Conservation (phyloP, 1,284 basidiomycete genomes). For the Anthracocystis panici-leucophaei region DNA sequence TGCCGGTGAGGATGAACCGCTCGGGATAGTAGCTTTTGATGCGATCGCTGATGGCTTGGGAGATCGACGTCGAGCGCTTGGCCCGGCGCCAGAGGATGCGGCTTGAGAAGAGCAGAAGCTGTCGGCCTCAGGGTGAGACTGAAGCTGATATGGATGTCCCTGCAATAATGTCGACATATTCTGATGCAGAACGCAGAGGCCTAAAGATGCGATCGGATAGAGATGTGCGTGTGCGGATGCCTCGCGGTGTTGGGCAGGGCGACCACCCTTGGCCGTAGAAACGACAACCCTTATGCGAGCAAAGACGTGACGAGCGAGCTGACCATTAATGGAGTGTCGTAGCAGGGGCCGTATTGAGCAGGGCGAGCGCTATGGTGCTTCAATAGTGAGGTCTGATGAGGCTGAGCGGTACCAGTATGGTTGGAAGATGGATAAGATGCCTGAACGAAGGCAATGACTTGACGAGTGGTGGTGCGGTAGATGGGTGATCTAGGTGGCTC, state of each 20-base stretch:
- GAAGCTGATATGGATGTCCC: constrained; percentile 13
- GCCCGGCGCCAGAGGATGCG: background rate
- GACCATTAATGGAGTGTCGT: background rate
- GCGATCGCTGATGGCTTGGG: background rate
- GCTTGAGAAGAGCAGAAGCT: background rate
- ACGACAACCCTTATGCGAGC: background rate
- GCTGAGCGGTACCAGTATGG: no score
- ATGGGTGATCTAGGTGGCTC: no score
- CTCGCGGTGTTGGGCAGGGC: background rate
- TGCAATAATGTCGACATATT: constrained; percentile 13
- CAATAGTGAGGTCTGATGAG: no score
- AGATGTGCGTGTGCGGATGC: background rate
- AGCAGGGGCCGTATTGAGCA: background rate
- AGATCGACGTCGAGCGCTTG: constrained; percentile 3
- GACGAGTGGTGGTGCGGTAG: no score
- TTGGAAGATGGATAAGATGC: no score
- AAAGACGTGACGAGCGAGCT: background rate
- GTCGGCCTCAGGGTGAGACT: background rate
- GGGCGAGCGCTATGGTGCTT: background rate
- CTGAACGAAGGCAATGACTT: no score
- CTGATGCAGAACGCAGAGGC: background rate
- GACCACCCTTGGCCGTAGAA: background rate
- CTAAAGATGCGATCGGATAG: no score
- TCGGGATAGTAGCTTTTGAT: background rate
- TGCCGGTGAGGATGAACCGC: background rate